phyloP scores from a whole-genome alignment of 768 basidiomycete genomes.

The Termitomyces sp. region DNA sequence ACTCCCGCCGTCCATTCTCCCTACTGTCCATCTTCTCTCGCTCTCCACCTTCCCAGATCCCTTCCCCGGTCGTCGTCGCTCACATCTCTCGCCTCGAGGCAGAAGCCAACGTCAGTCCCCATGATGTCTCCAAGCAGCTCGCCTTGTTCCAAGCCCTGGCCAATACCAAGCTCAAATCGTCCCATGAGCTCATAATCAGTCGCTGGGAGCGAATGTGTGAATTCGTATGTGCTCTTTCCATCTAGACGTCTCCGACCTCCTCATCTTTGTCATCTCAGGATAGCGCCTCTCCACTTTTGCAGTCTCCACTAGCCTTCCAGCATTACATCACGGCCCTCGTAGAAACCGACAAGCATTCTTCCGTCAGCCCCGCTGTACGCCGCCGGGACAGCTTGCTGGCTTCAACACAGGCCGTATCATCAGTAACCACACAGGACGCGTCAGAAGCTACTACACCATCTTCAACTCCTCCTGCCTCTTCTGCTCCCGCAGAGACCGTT shows the following conservation, averaged over 20 bases:
- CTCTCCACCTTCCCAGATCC: conserved; percentile 40
- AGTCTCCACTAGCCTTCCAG: conserved; percentile 69
- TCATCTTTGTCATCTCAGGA: conserved; percentile 40
- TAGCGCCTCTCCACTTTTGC: conserved; percentile 62
- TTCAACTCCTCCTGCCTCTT: conserved; percentile 5
- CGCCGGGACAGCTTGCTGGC: conserved; percentile 63
- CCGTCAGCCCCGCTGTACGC: conserved; percentile 63
- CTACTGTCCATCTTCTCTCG: conserved; percentile 45
- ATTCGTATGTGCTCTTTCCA: conserved; percentile 53
- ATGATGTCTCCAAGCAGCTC: conserved; percentile 68
- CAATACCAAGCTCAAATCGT: conserved; percentile 61
- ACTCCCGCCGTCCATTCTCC: conserved; percentile 29
- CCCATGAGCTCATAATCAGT: conserved; percentile 67
- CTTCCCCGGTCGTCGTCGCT: conserved; percentile 64
- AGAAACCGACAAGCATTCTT: conserved; percentile 49
- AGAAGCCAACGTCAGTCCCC: conserved; percentile 69
- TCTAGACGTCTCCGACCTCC: background rate
- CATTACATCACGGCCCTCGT: conserved; percentile 70
- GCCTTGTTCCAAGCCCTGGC: conserved; percentile 64
- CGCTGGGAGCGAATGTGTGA: conserved; percentile 84
- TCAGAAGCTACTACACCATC: conserved; percentile 11
- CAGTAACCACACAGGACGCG: conserved; percentile 6
- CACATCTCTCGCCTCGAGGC: conserved; percentile 73
- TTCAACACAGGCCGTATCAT: conserved; percentile 15
- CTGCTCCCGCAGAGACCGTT: conserved; percentile 10